Evolutionary conservation across 2,329 filamentous ascomycete species (phyloP).

Genomic region (Myriosclerotinia curreyana): DNA sequence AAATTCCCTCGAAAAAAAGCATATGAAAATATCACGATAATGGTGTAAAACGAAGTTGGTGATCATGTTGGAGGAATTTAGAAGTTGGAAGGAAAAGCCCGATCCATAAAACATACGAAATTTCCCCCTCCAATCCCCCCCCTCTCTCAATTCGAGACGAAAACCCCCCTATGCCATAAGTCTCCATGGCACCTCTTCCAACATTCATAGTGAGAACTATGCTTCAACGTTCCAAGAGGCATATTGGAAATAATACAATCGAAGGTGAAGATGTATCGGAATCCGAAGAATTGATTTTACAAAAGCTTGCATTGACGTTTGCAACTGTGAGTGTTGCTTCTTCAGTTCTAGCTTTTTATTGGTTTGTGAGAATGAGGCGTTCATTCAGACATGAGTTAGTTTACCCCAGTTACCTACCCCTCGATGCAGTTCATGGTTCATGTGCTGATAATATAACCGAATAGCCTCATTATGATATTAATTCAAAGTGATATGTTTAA

Average conservation of each 20-base stretch:
- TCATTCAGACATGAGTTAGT: constrained; percentile 70
- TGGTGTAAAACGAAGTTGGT: constrained; percentile 18
- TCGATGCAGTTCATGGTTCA: background rate
- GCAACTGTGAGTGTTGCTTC: constrained; percentile 55
- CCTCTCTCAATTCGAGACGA: constrained; percentile 6
- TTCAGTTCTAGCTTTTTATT: constrained; percentile 59
- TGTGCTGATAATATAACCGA: constrained; percentile 24
- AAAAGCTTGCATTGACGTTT: constrained; percentile 41
- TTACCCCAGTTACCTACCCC: background rate
- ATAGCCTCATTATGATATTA: constrained; percentile 69
- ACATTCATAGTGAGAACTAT: constrained; percentile 24
- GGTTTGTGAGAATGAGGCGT: constrained; percentile 71
- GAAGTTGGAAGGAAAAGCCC: constrained; percentile 24
- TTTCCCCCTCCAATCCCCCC: background rate
- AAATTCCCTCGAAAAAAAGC: background rate
- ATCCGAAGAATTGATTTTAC: constrained; percentile 31
- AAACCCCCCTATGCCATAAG: background rate
- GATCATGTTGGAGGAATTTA: constrained; percentile 24
- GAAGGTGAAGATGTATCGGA: constrained; percentile 22
- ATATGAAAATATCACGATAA: constrained; percentile 11
- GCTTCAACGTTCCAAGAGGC: constrained; percentile 20
- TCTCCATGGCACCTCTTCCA: constrained; percentile 32
- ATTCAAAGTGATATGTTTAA: constrained; percentile 72
- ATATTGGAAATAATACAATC: constrained; percentile 24
- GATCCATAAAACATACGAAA: constrained; percentile 21